Conservation (phyloP, 805 yeast species). For the Kodamaea kakaduensis region DNA sequence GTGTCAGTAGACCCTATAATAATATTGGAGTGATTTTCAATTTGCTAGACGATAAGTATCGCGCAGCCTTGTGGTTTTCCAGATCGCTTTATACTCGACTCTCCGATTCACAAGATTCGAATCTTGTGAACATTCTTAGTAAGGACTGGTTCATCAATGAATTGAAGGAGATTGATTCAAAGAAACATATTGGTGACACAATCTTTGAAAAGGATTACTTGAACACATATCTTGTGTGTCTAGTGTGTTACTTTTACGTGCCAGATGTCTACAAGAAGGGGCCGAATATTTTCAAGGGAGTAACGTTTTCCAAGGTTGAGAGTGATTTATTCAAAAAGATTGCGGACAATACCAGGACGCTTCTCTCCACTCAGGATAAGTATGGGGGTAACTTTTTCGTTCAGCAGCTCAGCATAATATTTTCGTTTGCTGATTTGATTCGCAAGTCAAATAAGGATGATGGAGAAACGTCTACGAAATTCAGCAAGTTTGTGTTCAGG, state of each 20-base stretch:
- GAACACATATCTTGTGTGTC: slow-evolving; percentile 26
- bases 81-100: slow-evolving; percentile 55
- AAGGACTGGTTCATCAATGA: slow-evolving; percentile 31
- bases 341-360: slow-evolving; percentile 10
- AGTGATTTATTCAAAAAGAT: slow-evolving; percentile 19
- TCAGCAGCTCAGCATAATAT: slow-evolving; percentile 23
- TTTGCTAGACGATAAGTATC: slow-evolving; percentile 40
- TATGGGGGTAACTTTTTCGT: slow-evolving; percentile 16
- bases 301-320: slow-evolving; percentile 23
- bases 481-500: slow-evolving; percentile 16
- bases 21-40: slow-evolving; percentile 50
- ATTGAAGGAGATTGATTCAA: slow-evolving; percentile 18
- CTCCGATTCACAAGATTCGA: slow-evolving; percentile 40
- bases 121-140: slow-evolving; percentile 38
- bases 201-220: slow-evolving; percentile 14
- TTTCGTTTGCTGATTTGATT: slow-evolving; percentile 19
- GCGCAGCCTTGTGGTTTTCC: slow-evolving; percentile 50
- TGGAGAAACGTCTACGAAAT: slow-evolving; percentile 12
- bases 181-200: slow-evolving; percentile 1
- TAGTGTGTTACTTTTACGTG: slow-evolving; percentile 40
- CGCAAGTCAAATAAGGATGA: slow-evolving; percentile 8
- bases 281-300: slow-evolving; percentile 19
- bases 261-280: slow-evolving; percentile 31
- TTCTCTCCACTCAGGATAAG: slow-evolving; percentile 9
- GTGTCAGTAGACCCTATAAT: slow-evolving; percentile 64